A percentile compares a stretch with the other conserved stretches of the same genome.
These are phyloP conservation scores for Calcarisporium arbuscula DNA, from an alignment of 2,329 filamentous ascomycete species.

Conservation along the genomic window DNA sequence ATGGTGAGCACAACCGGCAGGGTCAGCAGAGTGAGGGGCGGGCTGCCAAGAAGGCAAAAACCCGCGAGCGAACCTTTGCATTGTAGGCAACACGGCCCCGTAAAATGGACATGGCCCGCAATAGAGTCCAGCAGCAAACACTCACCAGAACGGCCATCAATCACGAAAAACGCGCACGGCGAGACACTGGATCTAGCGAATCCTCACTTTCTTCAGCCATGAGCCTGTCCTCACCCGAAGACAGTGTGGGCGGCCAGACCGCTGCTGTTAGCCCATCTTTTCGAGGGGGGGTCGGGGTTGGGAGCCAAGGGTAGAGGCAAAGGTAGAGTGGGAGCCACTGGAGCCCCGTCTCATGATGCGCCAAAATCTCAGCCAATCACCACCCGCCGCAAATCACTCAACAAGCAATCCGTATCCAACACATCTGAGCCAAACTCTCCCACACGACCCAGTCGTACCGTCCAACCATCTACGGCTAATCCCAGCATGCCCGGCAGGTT, in stretches of 20 bases:
- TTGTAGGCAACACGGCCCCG: conserved; percentile 3
- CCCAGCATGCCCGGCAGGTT: conserved; percentile 35
- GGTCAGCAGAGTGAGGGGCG: conserved; percentile 15
- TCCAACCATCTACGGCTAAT: conserved; percentile 20
- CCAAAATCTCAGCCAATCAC: conserved; percentile 34
- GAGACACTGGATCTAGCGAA: conserved; percentile 33
- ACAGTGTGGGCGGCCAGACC: conserved; percentile 16
- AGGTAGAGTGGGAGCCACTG: conserved; percentile 11
- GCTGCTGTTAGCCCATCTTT: conserved; percentile 19
- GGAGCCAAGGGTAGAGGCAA: conserved; percentile 12
- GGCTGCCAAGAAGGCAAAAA: conserved; percentile 31
- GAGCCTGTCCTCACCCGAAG: conserved; percentile 33
- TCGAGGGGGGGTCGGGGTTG: conserved; percentile 18
- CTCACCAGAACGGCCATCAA: conserved; percentile 13
- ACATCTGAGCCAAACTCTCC: conserved; percentile 30
- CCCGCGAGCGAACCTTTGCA: conserved; percentile 9
- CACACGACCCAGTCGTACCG: conserved; percentile 17
- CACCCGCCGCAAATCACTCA: conserved; percentile 30
- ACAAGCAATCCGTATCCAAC: conserved; percentile 29
- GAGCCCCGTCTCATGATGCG: conserved; percentile 26
- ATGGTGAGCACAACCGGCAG: conserved; percentile 11
- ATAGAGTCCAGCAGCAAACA: background rate
- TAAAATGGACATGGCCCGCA: conserved; percentile 7
- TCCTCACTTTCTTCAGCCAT: conserved; percentile 35
- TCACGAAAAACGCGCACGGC: conserved; percentile 27